These are phyloP conservation scores for Gnetum montanum DNA, from an alignment of 75 land plant species.

Conservation along the genomic window DNA sequence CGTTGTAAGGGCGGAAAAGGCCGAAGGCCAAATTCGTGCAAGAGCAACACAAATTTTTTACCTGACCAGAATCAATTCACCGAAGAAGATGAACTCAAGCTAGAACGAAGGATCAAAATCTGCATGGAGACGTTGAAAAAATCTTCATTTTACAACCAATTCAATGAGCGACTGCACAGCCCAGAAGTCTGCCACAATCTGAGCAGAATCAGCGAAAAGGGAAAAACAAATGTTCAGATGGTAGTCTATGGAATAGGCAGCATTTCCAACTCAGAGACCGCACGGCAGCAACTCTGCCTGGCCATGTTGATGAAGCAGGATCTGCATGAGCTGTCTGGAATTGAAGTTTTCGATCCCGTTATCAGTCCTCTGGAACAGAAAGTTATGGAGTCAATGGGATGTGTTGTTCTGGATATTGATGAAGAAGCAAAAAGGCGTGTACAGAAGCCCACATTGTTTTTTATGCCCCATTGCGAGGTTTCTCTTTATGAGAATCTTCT, in stretches of 20 bases:
- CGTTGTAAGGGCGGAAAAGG: too few species aligned
- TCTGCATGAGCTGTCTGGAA: constrained; percentile 23
- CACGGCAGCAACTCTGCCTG: constrained; percentile 65
- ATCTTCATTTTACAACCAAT: constrained; percentile 36
- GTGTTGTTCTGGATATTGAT: constrained; percentile 32
- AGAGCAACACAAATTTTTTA: too few species aligned
- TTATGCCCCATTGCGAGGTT: constrained; percentile 91
- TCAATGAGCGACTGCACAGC: constrained; percentile 32
- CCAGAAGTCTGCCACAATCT: constrained; percentile 10
- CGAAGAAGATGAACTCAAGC: constrained; percentile 11
- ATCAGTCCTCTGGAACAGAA: constrained; percentile 51
- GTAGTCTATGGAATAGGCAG: constrained; percentile 86
- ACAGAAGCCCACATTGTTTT: constrained; percentile 59
- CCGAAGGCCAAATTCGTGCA: too few species aligned
- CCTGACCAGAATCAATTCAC: neutral
- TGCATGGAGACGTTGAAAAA: constrained; percentile 32
- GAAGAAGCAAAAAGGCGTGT: constrained; percentile 53
- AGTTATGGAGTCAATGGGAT: constrained; percentile 40
- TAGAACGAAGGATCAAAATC: constrained; percentile 14
- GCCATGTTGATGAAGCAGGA: constrained; percentile 51
- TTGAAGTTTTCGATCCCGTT: constrained; percentile 84
- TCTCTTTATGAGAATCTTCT: constrained; percentile 61
- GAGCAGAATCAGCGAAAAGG: neutral
- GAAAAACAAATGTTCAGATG: constrained; percentile 26
- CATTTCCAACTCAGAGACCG: constrained; percentile 46